Evolutionary conservation across 2,329 filamentous ascomycete species (phyloP).

Genomic region (Diplodia seriata): DNA sequence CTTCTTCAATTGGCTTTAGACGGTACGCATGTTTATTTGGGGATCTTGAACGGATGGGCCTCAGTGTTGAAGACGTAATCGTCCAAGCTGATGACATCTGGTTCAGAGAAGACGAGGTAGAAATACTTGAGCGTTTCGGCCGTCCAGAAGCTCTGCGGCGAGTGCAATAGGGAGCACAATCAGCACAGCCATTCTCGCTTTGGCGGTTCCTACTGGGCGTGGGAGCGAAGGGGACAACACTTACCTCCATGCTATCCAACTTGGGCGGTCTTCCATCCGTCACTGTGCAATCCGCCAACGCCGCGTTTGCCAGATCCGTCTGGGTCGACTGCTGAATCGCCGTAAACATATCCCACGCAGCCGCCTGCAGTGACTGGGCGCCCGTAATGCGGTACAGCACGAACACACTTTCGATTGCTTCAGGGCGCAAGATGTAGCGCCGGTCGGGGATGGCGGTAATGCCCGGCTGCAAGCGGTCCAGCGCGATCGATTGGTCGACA

Average conservation of each 20-base stretch:
- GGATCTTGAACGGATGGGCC: conserved; percentile 54
- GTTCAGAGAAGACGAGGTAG: conserved; percentile 55
- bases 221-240: neutral
- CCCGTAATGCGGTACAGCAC: conserved; percentile 67
- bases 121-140: conserved; percentile 60
- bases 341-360: conserved; percentile 60
- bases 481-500: conserved; percentile 47
- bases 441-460: conserved; percentile 54
- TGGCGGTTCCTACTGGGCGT: neutral
- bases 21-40: conserved; percentile 26
- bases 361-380: conserved; percentile 54
- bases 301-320: conserved; percentile 56
- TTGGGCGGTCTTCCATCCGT: conserved; percentile 45
- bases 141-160: conserved; percentile 55
- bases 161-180: neutral
- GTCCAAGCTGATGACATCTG: conserved; percentile 52
- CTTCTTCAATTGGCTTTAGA: neutral
- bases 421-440: conserved; percentile 59
- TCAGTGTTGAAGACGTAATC: conserved; percentile 58
- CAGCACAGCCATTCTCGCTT: neutral
- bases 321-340: conserved; percentile 52
- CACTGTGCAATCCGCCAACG: conserved; percentile 52
- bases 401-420: conserved; percentile 68
- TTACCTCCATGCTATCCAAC: conserved; percentile 55
- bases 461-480: conserved; percentile 51